Evolutionary conservation across 2,329 filamentous ascomycete species (phyloP).

Genomic region (Sordariomycetes sp.): DNA sequence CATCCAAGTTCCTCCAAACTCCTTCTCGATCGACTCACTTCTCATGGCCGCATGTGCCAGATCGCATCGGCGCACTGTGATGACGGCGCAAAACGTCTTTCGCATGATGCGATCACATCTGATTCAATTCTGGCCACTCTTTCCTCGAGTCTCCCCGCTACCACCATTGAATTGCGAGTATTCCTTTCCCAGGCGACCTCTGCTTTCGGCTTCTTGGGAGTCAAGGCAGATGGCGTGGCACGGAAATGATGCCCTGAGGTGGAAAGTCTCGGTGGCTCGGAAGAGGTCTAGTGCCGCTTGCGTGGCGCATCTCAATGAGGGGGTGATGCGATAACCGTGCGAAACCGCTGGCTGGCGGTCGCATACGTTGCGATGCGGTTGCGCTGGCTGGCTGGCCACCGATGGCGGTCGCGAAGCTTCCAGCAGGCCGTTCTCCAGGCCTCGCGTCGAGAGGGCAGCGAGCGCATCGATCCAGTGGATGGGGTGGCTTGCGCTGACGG

Average conservation of each 20-base stretch:
- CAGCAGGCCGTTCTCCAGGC: too few species aligned
- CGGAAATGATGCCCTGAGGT: slow-evolving; percentile 3
- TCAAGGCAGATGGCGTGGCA: neutral
- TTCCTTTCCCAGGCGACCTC: too few species aligned
- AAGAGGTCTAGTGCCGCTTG: slow-evolving; percentile 16
- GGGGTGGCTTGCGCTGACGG: neutral
- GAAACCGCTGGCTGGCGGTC: neutral
- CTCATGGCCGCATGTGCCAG: too few species aligned
- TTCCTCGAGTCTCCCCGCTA: too few species aligned
- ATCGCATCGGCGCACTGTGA: neutral
- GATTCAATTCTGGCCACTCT: too few species aligned
- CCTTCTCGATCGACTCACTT: too few species aligned
- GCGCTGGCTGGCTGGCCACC: neutral
- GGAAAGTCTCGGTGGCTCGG: slow-evolving; percentile 15
- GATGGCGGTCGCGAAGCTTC: too few species aligned
- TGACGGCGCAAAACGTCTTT: too few species aligned
- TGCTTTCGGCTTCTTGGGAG: neutral
- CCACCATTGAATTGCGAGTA: too few species aligned
- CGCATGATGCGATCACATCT: too few species aligned
- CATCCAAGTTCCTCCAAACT: too few species aligned
- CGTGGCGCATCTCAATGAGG: slow-evolving; percentile 14
- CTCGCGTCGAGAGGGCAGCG: neutral
- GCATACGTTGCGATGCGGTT: neutral
- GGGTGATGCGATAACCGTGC: slow-evolving; percentile 13
- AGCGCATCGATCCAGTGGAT: neutral